phyloP scores from a whole-genome alignment of 768 basidiomycete genomes.

The Leccinum ochraceum region DNA sequence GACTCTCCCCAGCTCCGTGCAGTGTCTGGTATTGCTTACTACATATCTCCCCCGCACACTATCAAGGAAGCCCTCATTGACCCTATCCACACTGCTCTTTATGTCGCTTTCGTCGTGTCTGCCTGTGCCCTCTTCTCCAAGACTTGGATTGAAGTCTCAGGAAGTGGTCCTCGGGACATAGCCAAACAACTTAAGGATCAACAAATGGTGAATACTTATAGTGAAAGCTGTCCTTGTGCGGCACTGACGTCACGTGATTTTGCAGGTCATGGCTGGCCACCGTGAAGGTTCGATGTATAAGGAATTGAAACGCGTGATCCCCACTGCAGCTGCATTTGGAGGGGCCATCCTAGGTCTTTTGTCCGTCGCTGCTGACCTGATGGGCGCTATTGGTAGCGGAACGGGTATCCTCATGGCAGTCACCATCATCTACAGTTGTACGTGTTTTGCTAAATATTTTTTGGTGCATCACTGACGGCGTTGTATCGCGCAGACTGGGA shows the following conservation, averaged over 20 bases:
- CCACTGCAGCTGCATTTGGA: conserved; percentile 95
- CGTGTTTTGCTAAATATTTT: conserved; percentile 2
- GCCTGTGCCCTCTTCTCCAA: conserved; percentile 98
- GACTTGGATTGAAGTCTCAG: conserved; percentile 99
- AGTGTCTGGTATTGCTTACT: conserved; percentile 91
- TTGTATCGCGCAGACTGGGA: conserved; percentile 71
- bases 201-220: conserved; percentile 67
- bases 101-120: conserved; percentile 89
- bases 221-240: neutral
- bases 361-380: conserved; percentile 88
- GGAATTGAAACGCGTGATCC: conserved; percentile 96
- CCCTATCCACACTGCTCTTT: conserved; percentile 90
- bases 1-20: conserved; percentile 92
- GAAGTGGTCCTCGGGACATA: conserved; percentile 92
- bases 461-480: neutral
- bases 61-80: conserved; percentile 85
- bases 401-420: conserved; percentile 98
- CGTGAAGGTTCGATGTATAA: conserved; percentile 99
- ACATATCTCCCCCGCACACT: conserved; percentile 98
- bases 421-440: conserved; percentile 90
- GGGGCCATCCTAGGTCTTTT: conserved; percentile 95
- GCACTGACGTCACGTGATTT: conserved; percentile 3
- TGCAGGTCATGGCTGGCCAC: conserved; percentile 80
- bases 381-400: conserved; percentile 95
- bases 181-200: conserved; percentile 99